Evolutionary conservation across 1,284 basidiomycete genomes (phyloP).

Genomic region (Porodaedalea pini): DNA sequence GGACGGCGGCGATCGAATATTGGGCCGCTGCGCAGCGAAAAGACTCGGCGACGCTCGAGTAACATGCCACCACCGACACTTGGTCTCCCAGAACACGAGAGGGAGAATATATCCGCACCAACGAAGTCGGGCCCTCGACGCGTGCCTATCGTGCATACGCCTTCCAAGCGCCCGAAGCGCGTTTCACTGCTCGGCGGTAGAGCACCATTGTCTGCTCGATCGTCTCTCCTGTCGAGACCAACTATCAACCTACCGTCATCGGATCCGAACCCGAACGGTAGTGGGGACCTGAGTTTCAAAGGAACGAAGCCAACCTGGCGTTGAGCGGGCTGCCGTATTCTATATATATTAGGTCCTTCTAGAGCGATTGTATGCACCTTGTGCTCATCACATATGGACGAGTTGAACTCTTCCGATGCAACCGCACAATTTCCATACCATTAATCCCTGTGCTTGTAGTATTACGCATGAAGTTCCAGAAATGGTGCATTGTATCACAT

Average conservation of each 20-base stretch:
- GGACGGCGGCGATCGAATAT: conserved; percentile 66
- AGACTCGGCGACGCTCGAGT: conserved; percentile 68
- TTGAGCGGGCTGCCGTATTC: neutral
- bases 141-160: conserved; percentile 18
- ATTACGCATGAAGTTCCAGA: too few species aligned
- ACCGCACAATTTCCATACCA: too few species aligned
- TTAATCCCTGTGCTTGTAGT: neutral
- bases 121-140: conserved; percentile 15
- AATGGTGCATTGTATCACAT: too few species aligned
- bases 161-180: conserved; percentile 18
- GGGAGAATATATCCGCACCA: neutral
- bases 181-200: conserved; percentile 13
- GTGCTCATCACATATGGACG: neutral
- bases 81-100: neutral
- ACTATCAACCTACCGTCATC: neutral
- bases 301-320: conserved; percentile 16
- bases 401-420: neutral
- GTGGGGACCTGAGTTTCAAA: conserved; percentile 18
- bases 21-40: conserved; percentile 67
- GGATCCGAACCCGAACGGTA: conserved; percentile 11
- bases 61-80: conserved; percentile 56
- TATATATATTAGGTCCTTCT: neutral
- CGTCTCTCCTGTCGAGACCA: conserved; percentile 3
- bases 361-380: neutral
- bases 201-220: neutral